A percentile compares a stretch with the other conserved stretches of the same genome.
Conservation (phyloP, 495 filamentous ascomycete species). For the Trichoderma virens region DNA sequence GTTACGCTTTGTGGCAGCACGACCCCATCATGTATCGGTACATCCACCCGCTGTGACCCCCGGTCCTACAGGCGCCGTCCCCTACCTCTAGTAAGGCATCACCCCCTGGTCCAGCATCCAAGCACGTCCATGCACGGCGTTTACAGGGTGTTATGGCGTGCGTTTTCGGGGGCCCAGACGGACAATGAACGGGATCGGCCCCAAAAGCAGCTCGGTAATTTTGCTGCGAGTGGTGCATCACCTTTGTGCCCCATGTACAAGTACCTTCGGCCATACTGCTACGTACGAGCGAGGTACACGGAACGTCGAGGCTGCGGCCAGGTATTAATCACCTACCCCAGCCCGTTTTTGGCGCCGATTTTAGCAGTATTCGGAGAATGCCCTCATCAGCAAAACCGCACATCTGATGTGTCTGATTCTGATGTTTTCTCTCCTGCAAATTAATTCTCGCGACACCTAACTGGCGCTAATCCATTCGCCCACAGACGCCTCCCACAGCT, state of each 20-base stretch:
- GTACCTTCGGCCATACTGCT: too few species aligned
- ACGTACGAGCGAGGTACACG: too few species aligned
- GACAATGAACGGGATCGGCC: neutral
- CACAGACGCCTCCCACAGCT: neutral
- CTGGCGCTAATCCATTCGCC: neutral
- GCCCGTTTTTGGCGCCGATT: neutral
- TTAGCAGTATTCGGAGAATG: neutral
- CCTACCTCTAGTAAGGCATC: too few species aligned
- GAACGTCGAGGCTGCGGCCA: neutral
- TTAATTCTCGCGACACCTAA: neutral
- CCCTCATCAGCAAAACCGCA: neutral
- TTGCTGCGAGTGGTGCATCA: neutral
- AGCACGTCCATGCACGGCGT: too few species aligned
- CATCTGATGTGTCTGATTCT: slow-evolving; percentile 9
- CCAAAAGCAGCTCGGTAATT: neutral
- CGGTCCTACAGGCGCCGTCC: too few species aligned
- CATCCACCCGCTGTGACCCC: too few species aligned
- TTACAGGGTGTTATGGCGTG: too few species aligned
- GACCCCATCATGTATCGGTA: too few species aligned
- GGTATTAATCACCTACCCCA: neutral
- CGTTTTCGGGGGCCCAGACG: neutral
- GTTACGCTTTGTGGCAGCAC: too few species aligned
- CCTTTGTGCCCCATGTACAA: neutral
- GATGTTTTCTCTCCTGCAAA: neutral
- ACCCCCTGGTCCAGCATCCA: too few species aligned